phyloP scores from a whole-genome alignment of 441 rosid genomes.

The Croton setiger region DNA sequence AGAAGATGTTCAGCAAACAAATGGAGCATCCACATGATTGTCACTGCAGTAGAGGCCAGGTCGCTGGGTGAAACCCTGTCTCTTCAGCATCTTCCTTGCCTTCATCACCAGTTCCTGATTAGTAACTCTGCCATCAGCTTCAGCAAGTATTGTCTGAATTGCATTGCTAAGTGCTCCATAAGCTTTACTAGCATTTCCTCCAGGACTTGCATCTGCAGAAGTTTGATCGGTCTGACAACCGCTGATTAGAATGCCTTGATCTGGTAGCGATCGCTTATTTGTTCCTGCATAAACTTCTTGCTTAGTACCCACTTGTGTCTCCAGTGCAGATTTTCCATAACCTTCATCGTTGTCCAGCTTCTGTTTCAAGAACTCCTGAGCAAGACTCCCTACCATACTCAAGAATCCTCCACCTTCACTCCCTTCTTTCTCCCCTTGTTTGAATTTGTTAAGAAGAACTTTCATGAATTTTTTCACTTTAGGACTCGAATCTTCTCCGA shows the following conservation, averaged over 20 bases:
- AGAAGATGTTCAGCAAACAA: conserved; percentile 35
- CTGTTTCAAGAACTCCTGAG: conserved; percentile 77
- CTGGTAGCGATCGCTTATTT: conserved; percentile 52
- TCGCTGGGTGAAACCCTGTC: conserved; percentile 80
- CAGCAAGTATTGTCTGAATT: conserved; percentile 63
- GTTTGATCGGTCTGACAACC: conserved; percentile 93
- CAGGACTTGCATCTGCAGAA: conserved; percentile 96
- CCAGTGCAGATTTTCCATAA: conserved; percentile 62
- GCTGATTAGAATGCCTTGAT: conserved; percentile 71
- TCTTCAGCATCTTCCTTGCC: conserved; percentile 62
- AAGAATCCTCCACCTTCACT: conserved; percentile 53
- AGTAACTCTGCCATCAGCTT: conserved; percentile 50
- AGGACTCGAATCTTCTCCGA: conserved; percentile 90
- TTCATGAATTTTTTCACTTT: conserved; percentile 99
- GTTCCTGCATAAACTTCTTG: conserved; percentile 82
- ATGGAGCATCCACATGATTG: conserved; percentile 46
- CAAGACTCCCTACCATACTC: conserved; percentile 82
- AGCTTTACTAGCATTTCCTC: conserved; percentile 59
- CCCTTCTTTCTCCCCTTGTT: conserved; percentile 31
- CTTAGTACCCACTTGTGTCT: conserved; percentile 57
- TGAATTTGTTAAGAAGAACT: conserved; percentile 62
- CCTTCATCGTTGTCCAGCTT: conserved; percentile 63
- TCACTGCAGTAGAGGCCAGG: conserved; percentile 87
- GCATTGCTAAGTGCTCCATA: conserved; percentile 96
- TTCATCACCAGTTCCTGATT: conserved; percentile 57